Percentiles rank a stretch among this genome's conserved stretches.
These are phyloP conservation scores for Entomortierella beljakovae DNA, from an alignment of 192 early-diverging fungal genomes.

Conservation along the genomic window DNA sequence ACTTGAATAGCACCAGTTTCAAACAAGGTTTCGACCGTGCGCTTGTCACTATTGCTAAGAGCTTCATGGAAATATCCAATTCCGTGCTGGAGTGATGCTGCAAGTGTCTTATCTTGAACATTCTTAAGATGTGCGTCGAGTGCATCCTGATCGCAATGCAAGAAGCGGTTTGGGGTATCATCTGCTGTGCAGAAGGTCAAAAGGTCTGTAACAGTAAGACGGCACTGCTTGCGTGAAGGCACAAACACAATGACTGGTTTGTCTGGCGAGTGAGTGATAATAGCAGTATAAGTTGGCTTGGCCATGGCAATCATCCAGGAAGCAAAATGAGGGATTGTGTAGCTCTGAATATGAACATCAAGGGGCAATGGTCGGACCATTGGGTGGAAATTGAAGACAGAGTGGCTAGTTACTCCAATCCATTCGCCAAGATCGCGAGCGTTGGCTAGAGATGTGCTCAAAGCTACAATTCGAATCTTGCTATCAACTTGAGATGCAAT, in stretches of 20 bases:
- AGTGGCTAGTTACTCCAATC: conserved; percentile 84
- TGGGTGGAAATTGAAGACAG: conserved; percentile 96
- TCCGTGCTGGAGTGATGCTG: conserved; percentile 78
- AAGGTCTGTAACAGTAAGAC: conserved; percentile 88
- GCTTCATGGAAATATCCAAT: conserved; percentile 96
- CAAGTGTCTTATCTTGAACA: conserved; percentile 81
- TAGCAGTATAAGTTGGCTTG: conserved; percentile 84
- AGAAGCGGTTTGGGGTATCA: conserved; percentile 77
- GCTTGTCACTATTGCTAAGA: conserved; percentile 77
- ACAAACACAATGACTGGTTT: conserved; percentile 94
- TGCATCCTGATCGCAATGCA: conserved; percentile 74
- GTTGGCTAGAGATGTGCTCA: conserved; percentile 93
- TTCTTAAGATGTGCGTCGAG: conserved; percentile 69
- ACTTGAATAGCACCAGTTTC: conserved; percentile 85
- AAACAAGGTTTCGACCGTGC: conserved; percentile 81
- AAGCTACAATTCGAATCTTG: conserved; percentile 89
- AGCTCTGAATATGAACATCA: conserved; percentile 96
- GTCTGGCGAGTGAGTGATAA: conserved; percentile 70
- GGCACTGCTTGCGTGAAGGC: conserved; percentile 88
- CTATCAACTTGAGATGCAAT: conserved; percentile 72
- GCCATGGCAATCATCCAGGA: conserved; percentile 96
- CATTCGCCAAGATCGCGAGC: conserved; percentile 98
- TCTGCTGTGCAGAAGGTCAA: conserved; percentile 85
- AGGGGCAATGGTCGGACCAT: conserved; percentile 93
- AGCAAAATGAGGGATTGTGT: conserved; percentile 91